Conservation (phyloP, 345 rosid species). For the Brassica cretica region DNA sequence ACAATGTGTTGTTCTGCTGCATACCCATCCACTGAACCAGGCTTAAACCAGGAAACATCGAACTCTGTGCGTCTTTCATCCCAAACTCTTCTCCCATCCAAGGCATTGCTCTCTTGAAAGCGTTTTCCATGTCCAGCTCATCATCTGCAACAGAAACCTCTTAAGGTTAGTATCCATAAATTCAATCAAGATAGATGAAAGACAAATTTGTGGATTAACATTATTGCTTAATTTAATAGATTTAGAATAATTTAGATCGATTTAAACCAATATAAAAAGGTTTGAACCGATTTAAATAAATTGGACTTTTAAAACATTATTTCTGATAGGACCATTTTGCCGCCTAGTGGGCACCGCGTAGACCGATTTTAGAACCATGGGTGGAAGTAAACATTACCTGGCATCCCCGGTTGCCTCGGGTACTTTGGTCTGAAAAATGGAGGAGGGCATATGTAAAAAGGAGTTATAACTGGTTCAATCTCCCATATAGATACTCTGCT, state of each 20-base stretch:
- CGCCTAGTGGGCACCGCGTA: too few species aligned
- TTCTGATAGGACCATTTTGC: too few species aligned
- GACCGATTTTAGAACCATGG: not conserved
- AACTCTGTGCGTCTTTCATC: constrained; percentile 74
- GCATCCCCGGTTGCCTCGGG: constrained; percentile 86
- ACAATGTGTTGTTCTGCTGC: constrained; percentile 65
- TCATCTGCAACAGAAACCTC: constrained; percentile 61
- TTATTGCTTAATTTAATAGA: too few species aligned
- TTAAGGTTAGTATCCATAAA: constrained; percentile 20
- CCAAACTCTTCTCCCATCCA: constrained; percentile 97
- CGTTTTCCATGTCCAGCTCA: constrained; percentile 78
- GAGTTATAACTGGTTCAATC: constrained; percentile 84
- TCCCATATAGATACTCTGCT: constrained; percentile 96
- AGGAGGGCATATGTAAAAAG: constrained; percentile 95
- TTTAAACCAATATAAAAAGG: too few species aligned
- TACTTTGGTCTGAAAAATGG: constrained; percentile 93
- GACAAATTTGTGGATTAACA: too few species aligned
- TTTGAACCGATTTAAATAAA: too few species aligned
- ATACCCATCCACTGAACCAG: constrained; percentile 98
- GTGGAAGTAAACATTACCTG: constrained; percentile 47
- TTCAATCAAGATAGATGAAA: not conserved
- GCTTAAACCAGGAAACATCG: constrained; percentile 85
- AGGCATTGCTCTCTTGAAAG: constrained; percentile 89
- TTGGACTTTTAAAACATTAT: too few species aligned
- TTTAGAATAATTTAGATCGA: too few species aligned